phyloP scores from a whole-genome alignment of 768 basidiomycete species.

The Kwoniella dendrophila region DNA sequence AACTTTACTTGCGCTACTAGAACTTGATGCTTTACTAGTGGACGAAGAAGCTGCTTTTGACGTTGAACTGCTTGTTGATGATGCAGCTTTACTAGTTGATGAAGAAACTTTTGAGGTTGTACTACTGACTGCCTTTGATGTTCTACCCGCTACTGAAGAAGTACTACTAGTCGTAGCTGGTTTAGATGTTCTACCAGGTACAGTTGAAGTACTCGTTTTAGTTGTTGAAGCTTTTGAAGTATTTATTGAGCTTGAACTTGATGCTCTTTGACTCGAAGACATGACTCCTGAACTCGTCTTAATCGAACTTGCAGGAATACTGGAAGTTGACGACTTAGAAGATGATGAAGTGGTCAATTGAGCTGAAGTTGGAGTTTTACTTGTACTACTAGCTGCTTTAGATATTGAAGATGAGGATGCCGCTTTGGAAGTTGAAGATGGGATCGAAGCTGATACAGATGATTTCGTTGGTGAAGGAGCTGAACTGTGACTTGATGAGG shows the following conservation, averaged over 20 bases:
- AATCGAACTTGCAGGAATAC: constrained; percentile 1
- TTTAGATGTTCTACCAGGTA: background rate
- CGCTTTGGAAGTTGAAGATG: constrained; percentile 16
- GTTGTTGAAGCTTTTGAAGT: too few relatives aligned
- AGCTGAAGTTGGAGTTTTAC: background rate
- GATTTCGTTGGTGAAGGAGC: constrained; percentile 5
- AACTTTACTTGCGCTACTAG: too few relatives aligned
- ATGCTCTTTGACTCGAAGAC: constrained; percentile 12
- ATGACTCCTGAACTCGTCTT: constrained; percentile 10
- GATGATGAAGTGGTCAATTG: constrained; percentile 2
- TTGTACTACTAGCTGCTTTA: background rate
- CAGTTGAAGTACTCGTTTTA: too few relatives aligned
- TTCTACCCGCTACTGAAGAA: background rate
- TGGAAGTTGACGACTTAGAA: constrained; percentile 16
- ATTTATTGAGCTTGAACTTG: too few relatives aligned
- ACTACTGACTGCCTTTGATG: background rate
- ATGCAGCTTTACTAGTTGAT: background rate
- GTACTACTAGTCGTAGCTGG: constrained; percentile 3
- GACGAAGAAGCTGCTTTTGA: background rate
- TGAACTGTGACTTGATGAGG: constrained; percentile 7
- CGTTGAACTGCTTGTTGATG: constrained; percentile 4
- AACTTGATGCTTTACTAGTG: constrained; percentile 6
- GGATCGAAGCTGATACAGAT: constrained; percentile 14
- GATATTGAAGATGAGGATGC: constrained; percentile 18
- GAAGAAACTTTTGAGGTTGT: background rate